A percentile compares a stretch with the other conserved stretches of the same genome.
phyloP scores from a whole-genome alignment of 73 alveolate genomes.

The Effrenium voratum region DNA sequence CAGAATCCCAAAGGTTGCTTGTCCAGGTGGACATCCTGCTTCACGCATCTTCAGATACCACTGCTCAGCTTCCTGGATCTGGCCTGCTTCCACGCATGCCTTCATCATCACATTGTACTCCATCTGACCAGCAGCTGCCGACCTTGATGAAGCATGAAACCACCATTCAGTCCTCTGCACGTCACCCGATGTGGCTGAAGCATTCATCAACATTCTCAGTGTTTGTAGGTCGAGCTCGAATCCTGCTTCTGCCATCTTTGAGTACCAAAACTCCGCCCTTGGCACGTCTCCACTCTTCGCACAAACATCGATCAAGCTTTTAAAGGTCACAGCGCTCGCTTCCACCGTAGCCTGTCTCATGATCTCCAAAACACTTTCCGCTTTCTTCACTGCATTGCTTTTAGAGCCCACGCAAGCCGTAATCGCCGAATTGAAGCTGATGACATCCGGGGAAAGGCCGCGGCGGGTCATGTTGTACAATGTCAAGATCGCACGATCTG shows the following conservation, averaged over 20 bases:
- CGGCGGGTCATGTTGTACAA: background rate
- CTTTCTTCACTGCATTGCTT: background rate
- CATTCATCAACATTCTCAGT: background rate
- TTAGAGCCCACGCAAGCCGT: background rate
- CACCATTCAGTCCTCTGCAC: background rate
- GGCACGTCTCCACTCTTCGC: background rate
- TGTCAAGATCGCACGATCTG: background rate
- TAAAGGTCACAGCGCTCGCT: background rate
- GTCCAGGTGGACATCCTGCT: background rate
- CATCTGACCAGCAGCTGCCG: background rate
- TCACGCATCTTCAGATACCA: background rate
- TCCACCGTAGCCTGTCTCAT: background rate
- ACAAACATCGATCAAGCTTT: background rate
- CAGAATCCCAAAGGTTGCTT: background rate
- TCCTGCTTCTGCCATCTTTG: background rate
- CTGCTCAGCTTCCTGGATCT: background rate
- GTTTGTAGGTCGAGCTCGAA: background rate
- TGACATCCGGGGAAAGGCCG: background rate
- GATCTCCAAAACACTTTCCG: background rate
- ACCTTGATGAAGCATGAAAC: background rate
- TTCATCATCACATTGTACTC: background rate
- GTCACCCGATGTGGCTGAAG: background rate
- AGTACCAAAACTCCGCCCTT: background rate
- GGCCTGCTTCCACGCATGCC: background rate
- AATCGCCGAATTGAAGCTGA: constrained; percentile 5